Evolutionary conservation across 192 early-diverging fungal species (phyloP), one percentile per base, ranked within the genome.

Genomic region (Allomyces arbusculus): DNA sequence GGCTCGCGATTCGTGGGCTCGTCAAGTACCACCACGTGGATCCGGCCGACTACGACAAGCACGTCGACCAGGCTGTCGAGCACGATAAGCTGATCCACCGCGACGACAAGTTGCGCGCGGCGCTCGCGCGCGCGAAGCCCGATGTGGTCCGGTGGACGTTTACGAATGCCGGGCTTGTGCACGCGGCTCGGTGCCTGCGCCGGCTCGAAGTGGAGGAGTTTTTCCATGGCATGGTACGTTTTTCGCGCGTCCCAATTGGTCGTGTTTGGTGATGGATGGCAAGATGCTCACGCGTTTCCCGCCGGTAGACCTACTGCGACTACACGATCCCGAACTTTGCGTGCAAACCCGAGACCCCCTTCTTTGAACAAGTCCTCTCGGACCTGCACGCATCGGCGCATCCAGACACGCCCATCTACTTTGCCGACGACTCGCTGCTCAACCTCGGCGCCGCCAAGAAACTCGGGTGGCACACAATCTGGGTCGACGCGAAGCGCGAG

Each of bases 81-180:
- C 69, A 89, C 4, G 83, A 89, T 66, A 68, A 77, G 0, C 64
- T 86, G 6, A 74, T 91, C 19, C 76, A 77, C 24, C 72, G 73
- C 25, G 84, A 91, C 67, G 72, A 73, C 1, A 72, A 76, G 44
- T 71, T 91, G 40, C 79, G 85, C 23, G 63, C 71, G 7, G 87
- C 89, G 79, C 74, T 91, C 40, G 62, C 69, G 61, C 64, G 66
- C 0, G 64, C 83, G 16, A 75, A 74, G 33, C 33, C 33, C 33
- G 33, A 40, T 6, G 72, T 80, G 3, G 83, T 79, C 20, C 84
- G 85, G 61, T 88, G 88, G 87, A 80, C 86, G 20, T 87, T 88
- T 65, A 91, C 89, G 61, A 91, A 91, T 66, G 89, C 89, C 10
- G 85, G 82, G 62, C 69, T 75, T 61, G 68, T 73, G 11, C 89